These are phyloP conservation scores for Fusarium sp. DNA, from an alignment of 2,329 filamentous ascomycete species.

Conservation along the genomic window DNA sequence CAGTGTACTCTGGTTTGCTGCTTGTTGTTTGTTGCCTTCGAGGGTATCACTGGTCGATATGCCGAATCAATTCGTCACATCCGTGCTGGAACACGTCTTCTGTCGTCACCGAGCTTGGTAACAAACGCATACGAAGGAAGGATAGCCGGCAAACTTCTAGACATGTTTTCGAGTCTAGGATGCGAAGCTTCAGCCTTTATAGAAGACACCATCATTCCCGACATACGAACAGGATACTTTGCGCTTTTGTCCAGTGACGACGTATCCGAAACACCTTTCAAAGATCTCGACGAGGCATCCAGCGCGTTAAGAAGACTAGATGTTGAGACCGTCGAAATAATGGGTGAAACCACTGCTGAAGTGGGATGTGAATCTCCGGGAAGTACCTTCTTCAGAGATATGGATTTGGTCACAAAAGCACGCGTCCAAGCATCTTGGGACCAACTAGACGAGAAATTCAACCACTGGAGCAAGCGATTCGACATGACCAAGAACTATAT, in stretches of 20 bases:
- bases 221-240: neutral
- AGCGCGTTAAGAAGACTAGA: conserved; percentile 24
- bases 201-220: conserved; percentile 25
- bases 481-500: conserved; percentile 20
- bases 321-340: conserved; percentile 9
- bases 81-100: conserved; percentile 24
- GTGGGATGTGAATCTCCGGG: neutral
- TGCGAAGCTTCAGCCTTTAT: conserved; percentile 38
- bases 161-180: conserved; percentile 36
- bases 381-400: neutral
- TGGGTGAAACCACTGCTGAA: neutral
- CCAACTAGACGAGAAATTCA: conserved; percentile 6
- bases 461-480: conserved; percentile 14
- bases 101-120: conserved; percentile 1
- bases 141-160: conserved; percentile 27
- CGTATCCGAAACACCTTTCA: conserved; percentile 1
- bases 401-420: neutral
- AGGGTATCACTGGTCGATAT: conserved; percentile 39
- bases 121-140: neutral
- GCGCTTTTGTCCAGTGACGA: neutral
- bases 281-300: conserved; percentile 33
- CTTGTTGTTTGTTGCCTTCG: conserved; percentile 40
- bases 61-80: conserved; percentile 37
- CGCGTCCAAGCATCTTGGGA: neutral
- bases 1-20: conserved; percentile 39